Evolutionary conservation across 2,329 filamentous ascomycete genomes (phyloP).

Genomic region (Canariomyces notabilis): DNA sequence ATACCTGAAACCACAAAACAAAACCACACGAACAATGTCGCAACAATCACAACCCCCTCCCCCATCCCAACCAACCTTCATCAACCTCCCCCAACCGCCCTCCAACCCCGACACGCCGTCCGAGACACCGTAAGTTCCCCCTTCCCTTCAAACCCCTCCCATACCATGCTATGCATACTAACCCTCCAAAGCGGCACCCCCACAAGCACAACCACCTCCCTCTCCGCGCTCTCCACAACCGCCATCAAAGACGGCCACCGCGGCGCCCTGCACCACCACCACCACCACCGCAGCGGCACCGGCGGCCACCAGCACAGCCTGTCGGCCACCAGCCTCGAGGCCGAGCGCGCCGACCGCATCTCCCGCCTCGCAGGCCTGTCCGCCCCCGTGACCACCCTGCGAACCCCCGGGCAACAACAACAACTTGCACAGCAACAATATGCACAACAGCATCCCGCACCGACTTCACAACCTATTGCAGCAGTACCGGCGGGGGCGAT

Average conservation of each 20-base stretch:
- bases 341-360: constrained; percentile 90
- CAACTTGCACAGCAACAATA: too few species aligned
- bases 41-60: constrained; percentile 28
- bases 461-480: neutral
- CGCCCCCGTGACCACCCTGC: constrained; percentile 38
- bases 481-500: constrained; percentile 30
- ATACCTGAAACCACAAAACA: neutral
- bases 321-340: constrained; percentile 73
- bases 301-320: constrained; percentile 55
- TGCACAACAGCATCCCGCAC: too few species aligned
- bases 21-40: constrained; percentile 24
- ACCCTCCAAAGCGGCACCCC: constrained; percentile 71
- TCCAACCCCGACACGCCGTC: constrained; percentile 82
- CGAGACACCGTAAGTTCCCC: constrained; percentile 71
- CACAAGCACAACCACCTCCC: constrained; percentile 85
- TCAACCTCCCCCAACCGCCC: constrained; percentile 77
- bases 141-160: constrained; percentile 6
- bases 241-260: constrained; percentile 96
- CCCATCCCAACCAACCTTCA: constrained; percentile 57
- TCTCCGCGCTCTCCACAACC: constrained; percentile 86
- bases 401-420: too few species aligned
- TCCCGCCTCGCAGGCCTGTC: constrained; percentile 91
- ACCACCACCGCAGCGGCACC: constrained; percentile 54
- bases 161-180: neutral
- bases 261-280: constrained; percentile 61